Conservation (phyloP, 2,329 filamentous ascomycete genomes). For the Aspergillus fumigatus region DNA sequence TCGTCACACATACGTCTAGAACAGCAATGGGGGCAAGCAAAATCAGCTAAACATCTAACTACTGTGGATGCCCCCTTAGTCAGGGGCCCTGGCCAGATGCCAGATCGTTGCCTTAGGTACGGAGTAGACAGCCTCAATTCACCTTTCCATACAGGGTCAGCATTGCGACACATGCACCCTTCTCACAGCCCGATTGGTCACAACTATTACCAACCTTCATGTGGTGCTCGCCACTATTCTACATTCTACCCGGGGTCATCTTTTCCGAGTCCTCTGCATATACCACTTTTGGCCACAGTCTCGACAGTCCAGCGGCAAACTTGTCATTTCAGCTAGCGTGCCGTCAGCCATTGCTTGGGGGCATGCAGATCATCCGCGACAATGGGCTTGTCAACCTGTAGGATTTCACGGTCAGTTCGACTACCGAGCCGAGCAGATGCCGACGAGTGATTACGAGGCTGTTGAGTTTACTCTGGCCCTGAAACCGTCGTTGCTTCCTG, state of each 20-base stretch:
- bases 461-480: not conserved
- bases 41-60: not conserved
- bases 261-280: not conserved
- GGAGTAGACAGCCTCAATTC: not conserved
- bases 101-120: not conserved
- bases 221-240: not conserved
- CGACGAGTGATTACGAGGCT: not conserved
- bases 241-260: not conserved
- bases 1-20: not conserved
- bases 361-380: not conserved
- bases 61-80: not conserved
- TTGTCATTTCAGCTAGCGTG: not conserved
- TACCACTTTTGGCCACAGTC: not conserved
- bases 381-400: not conserved
- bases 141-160: not conserved
- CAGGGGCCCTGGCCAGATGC: not conserved
- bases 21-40: not conserved
- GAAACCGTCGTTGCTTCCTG: not conserved
- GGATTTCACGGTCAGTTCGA: not conserved
- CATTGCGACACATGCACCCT: not conserved
- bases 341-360: not conserved
- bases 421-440: not conserved
- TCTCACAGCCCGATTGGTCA: not conserved
- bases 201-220: not conserved
- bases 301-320: not conserved